Evolutionary conservation across 108 stramenopile genomes (phyloP), one percentile per base, ranked within the genome.

Genomic region (Conticribra weissflogii): DNA sequence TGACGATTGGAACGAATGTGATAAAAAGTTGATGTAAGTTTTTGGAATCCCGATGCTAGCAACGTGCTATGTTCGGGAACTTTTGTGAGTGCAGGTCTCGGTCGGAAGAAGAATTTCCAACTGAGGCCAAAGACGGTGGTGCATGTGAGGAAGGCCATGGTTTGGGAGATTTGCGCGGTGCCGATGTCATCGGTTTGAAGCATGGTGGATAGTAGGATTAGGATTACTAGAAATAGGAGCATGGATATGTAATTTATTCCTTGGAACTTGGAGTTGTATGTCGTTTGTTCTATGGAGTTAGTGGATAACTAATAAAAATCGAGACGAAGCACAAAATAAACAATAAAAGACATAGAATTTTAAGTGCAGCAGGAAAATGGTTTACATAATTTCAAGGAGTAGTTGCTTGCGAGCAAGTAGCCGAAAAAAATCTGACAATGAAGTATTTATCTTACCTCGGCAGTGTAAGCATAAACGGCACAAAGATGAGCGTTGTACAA

Each of bases 151-250:
- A 66, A 68, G 5, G 56, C 68, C 56, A 78, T 32, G 15, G 19
- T 54, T 57, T 78, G 76, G 12, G 68, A 70, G 14, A 78, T 54
- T 14, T 64, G 48, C 19, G 76, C 76, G n/a, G 71, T 60, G 17
- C 50, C 63, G 0, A 78, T 41, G 32, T 78, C 71, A 23, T 47
- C 36, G 0, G 36, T 16, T 4, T 19, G 33, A 12, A 78, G 30
- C 4, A 29, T 28, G 1, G 54, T 24, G 14, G 68, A 78, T n/a
- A 57, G 3, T 2, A 41, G 21, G 29, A 72, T 78, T 0, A 72
- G 52, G n/a, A 50, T 9, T 0, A 78, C 30, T n/a, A 78, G 71
- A 28, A 78, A 78, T 22, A 48, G 5, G n/a, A 78, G 52, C 76
- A 70, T 78, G 27, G 69, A 65, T 14, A 54, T 23, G 55, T 78